A percentile compares a stretch with the other conserved stretches of the same genome.
Evolutionary conservation across 2,329 filamentous ascomycete genomes (phyloP).

Genomic region (Mycosphaerella arachidis): DNA sequence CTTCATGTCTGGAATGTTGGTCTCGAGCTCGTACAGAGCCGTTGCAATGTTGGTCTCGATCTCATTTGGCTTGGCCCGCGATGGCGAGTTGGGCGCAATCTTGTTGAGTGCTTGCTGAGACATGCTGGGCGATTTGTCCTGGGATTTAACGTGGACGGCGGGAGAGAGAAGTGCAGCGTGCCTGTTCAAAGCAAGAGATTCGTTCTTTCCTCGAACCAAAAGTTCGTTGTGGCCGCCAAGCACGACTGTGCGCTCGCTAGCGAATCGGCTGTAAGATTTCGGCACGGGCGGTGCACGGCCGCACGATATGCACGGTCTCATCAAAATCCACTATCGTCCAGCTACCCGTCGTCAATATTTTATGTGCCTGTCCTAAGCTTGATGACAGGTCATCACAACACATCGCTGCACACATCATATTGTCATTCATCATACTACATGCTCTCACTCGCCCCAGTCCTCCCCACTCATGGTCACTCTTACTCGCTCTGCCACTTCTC

Average conservation of each 20-base stretch:
- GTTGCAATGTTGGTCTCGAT: constrained; percentile 94
- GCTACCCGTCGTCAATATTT: no score
- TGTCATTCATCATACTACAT: neutral
- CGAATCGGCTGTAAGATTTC: no score
- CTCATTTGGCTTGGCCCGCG: constrained; percentile 92
- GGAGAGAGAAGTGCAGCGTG: constrained; percentile 3
- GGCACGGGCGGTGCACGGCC: no score
- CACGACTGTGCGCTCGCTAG: neutral
- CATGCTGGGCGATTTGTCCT: constrained; percentile 46
- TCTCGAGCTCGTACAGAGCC: constrained; percentile 98
- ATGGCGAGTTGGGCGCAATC: constrained; percentile 96
- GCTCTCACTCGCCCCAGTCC: neutral
- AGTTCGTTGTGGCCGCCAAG: neutral
- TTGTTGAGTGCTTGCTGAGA: constrained; percentile 79
- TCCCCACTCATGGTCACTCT: no score
- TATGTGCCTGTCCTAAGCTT: no score
- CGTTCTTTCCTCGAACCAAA: neutral
- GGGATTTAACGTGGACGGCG: neutral
- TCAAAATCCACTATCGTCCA: no score
- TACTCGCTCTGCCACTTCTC: neutral
- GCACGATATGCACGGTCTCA: no score
- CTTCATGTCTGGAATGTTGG: constrained; percentile 98
- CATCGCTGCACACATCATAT: neutral
- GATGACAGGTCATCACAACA: neutral
- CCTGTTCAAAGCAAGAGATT: neutral